Percentiles rank a stretch among this genome's conserved stretches.
These are phyloP conservation scores for Aspergillus sp. DNA, from an alignment of 2,329 filamentous ascomycete species.

Conservation along the genomic window DNA sequence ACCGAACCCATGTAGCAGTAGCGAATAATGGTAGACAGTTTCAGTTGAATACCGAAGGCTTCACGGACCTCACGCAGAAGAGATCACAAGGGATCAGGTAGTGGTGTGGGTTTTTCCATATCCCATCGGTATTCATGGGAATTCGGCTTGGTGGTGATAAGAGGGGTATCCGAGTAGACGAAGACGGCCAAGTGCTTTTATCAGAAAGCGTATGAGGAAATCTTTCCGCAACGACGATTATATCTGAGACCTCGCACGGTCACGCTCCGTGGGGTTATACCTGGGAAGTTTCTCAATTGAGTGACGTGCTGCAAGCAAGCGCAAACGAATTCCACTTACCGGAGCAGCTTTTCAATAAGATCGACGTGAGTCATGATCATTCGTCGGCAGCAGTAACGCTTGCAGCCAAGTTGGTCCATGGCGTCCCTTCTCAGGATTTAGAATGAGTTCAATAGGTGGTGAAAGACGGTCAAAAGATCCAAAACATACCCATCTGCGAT, in stretches of 20 bases:
- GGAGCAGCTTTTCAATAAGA: constrained; percentile 94
- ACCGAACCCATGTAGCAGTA: too few species aligned
- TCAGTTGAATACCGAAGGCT: too few species aligned
- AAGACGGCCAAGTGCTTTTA: too few species aligned
- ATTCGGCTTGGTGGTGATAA: too few species aligned
- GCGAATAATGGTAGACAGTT: too few species aligned
- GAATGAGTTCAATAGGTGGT: neutral
- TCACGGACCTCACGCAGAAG: too few species aligned
- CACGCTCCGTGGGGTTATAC: constrained; percentile 31
- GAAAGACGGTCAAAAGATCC: neutral
- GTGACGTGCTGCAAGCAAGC: neutral
- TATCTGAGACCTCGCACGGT: constrained; percentile 20
- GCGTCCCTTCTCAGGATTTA: constrained; percentile 64
- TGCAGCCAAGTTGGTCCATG: constrained; percentile 90
- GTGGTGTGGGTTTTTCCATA: too few species aligned
- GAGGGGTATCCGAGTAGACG: too few species aligned
- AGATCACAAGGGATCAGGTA: too few species aligned
- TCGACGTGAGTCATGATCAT: constrained; percentile 99
- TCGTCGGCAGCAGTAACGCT: constrained; percentile 95
- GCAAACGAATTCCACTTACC: constrained; percentile 54
- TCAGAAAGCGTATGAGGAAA: neutral
- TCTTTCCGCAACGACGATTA: constrained; percentile 1
- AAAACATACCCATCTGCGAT: constrained; percentile 67
- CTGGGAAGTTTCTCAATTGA: constrained; percentile 11
- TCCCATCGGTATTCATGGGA: too few species aligned